Evolutionary conservation across 2,329 filamentous ascomycete species (phyloP), one percentile per base, ranked within the genome.

Genomic region (Hypoxylon sp.): DNA sequence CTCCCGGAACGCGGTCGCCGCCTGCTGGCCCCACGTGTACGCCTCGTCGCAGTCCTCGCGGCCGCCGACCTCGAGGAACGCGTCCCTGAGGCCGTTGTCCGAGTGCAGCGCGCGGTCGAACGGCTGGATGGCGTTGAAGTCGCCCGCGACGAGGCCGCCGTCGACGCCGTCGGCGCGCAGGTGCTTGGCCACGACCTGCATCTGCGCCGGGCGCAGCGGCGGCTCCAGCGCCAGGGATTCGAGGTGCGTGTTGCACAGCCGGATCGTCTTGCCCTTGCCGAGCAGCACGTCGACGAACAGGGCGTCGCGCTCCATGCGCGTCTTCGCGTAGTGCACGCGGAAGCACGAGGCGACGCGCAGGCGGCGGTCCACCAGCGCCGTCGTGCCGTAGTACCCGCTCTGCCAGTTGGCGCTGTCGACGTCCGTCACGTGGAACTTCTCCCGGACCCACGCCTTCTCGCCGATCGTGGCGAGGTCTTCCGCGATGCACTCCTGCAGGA

Each of bases 11-110:
- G 36, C 71, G 3, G 77, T 77, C 1, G 79, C 71, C 6, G 79
- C 80, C 76, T 87, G 85, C 65, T 85, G 81, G 0, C 85, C 85
- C 85, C 85, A 87, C 0, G 85, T 87, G 65, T 81, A 83, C 0
- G 82, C 84, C 3, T 80, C 78, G 0, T 82, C 80, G 46, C 75
- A 78, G 42, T 81, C 80, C 61, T 86, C 84, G 2, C 69, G 46
- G 0, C 84, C 84, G 1, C 83, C 84, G 9, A 80, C 76, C 52
- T 80, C 78, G 3, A 87, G 77, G 69, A 82, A 87, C 0, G 82
- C 81, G 70, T 87, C 85, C n/a, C 75, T 74, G 1, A 87, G 79
- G 0, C 73, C 73, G 59, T 85, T 83, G 0, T 82, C 80, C 7
- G 65, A 65, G 53, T 84, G 82, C 8, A 85, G 73, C 0, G 75